Conservation (phyloP, 2,329 filamentous ascomycete genomes). For the Colletotrichum siamense region DNA sequence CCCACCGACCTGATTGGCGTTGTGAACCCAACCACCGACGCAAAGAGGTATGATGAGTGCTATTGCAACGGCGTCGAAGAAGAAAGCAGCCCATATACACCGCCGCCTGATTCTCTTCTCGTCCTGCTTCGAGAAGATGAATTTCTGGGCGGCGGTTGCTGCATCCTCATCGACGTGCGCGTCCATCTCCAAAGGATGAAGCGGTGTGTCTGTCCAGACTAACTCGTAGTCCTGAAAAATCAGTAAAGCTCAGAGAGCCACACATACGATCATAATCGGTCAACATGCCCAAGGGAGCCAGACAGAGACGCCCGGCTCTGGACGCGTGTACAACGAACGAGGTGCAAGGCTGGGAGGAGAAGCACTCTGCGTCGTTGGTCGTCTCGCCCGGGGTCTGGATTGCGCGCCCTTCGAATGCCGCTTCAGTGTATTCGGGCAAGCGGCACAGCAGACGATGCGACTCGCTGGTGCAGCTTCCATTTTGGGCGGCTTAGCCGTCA, state of each 20-base stretch:
- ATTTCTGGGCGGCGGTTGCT: neutral
- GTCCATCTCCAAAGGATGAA: neutral
- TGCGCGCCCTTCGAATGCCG: neutral
- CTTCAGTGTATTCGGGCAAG: neutral
- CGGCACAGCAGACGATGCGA: neutral
- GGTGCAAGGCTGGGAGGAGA: neutral
- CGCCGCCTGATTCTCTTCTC: neutral
- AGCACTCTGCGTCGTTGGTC: neutral
- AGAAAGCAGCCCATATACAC: neutral
- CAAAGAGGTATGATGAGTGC: conserved; percentile 1
- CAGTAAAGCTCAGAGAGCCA: neutral
- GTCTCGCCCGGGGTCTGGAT: neutral
- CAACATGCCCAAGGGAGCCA: neutral
- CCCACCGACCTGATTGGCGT: neutral
- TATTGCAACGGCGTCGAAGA: neutral
- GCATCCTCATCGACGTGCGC: neutral
- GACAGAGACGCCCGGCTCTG: neutral
- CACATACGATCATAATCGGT: neutral
- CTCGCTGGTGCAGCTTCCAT: neutral
- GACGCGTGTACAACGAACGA: neutral
- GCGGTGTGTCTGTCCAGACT: neutral
- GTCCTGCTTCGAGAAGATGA: conserved; percentile 1
- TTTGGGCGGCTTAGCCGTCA: neutral
- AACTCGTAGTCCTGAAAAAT: neutral
- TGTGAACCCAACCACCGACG: neutral